These are phyloP conservation scores for Tolypocladium amazonense DNA, from an alignment of 2,329 filamentous ascomycete species.

Conservation along the genomic window DNA sequence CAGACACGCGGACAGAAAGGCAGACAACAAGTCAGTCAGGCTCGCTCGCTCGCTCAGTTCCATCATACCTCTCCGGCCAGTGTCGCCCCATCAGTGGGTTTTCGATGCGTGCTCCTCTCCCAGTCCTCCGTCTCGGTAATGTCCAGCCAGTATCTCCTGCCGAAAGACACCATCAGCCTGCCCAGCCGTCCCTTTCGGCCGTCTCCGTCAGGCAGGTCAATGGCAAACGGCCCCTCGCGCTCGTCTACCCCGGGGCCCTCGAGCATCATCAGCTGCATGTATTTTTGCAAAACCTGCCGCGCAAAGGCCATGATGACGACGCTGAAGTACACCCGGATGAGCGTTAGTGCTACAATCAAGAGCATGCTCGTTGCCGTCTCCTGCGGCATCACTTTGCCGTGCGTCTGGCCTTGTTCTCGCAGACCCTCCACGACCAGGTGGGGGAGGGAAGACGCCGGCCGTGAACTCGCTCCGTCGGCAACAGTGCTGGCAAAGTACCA, in stretches of 20 bases:
- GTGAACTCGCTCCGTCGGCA: conserved; percentile 22
- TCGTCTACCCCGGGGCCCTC: conserved; percentile 35
- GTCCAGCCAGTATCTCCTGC: conserved; percentile 73
- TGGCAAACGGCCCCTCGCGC: conserved; percentile 56
- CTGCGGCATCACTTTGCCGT: conserved; percentile 32
- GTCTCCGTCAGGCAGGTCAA: conserved; percentile 59
- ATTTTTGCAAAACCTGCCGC: conserved; percentile 61
- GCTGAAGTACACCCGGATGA: conserved; percentile 72
- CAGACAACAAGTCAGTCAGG: not conserved
- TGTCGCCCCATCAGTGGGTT: conserved; percentile 33
- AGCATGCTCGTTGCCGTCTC: conserved; percentile 66
- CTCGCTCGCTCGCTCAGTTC: not conserved
- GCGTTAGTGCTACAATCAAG: conserved; percentile 63
- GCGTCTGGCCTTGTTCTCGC: conserved; percentile 19
- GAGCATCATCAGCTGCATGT: conserved; percentile 38
- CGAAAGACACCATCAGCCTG: conserved; percentile 65
- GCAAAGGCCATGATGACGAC: conserved; percentile 78
- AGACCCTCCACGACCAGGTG: conserved; percentile 19
- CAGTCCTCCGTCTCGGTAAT: conserved; percentile 56
- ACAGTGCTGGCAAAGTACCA: conserved; percentile 69
- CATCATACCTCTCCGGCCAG: conserved; percentile 23
- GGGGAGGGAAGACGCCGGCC: conserved; percentile 11
- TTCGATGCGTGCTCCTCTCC: conserved; percentile 48
- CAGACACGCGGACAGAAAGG: not conserved
- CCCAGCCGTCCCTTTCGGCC: conserved; percentile 73